Percentiles rank a stretch among this genome's conserved stretches.
These are phyloP conservation scores for Penicillium longicatenatum DNA, from an alignment of 495 filamentous ascomycete genomes.

Conservation along the genomic window DNA sequence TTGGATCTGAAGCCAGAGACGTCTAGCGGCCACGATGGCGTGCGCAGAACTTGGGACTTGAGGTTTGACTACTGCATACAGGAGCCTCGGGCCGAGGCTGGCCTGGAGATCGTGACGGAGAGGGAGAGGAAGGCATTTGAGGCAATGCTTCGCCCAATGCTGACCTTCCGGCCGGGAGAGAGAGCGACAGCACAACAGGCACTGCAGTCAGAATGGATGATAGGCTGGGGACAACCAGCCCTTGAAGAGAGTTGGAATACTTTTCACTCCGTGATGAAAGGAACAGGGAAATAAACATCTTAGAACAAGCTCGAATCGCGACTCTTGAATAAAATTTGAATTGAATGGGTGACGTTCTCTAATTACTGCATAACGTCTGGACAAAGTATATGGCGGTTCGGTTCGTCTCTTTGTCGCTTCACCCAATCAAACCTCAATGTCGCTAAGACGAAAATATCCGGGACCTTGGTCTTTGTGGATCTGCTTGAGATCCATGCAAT, in stretches of 20 bases:
- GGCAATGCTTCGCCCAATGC: slow-evolving; percentile 25
- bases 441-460: background rate
- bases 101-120: slow-evolving; percentile 18
- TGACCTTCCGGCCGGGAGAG: slow-evolving; percentile 14
- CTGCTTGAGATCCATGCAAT: background rate
- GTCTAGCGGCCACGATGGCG: slow-evolving; percentile 14
- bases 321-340: too few species aligned
- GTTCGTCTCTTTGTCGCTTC: too few species aligned
- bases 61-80: slow-evolving; percentile 23
- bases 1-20: slow-evolving; percentile 10
- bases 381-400: too few species aligned
- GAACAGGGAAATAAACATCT: background rate
- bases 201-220: slow-evolving; percentile 21
- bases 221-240: slow-evolving; percentile 13
- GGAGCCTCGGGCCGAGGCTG: slow-evolving; percentile 20
- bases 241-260: slow-evolving; percentile 13
- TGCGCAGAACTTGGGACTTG: slow-evolving; percentile 13
- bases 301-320: too few species aligned
- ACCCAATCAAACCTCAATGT: too few species aligned
- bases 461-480: background rate
- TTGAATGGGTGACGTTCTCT: too few species aligned
- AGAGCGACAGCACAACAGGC: slow-evolving; percentile 16
- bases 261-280: slow-evolving; percentile 10
- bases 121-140: slow-evolving; percentile 23
- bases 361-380: background rate